phyloP scores from a whole-genome alignment of 1,139 yeast genomes.

The Debaryomyces fabryi region DNA sequence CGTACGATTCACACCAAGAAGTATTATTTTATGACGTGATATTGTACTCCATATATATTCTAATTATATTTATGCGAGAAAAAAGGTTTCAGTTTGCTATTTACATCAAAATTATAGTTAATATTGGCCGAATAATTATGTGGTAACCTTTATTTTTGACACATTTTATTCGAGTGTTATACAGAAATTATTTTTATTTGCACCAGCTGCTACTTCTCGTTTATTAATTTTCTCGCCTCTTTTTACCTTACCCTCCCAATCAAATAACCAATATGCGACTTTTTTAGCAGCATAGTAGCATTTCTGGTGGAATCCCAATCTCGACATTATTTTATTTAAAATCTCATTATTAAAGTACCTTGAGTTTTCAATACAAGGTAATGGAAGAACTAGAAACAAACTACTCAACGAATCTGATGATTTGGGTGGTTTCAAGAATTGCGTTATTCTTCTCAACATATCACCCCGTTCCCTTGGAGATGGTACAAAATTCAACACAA shows the following conservation, averaged over 20 bases:
- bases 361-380: conserved; percentile 83
- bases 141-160: not conserved
- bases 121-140: not conserved
- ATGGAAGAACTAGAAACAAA: conserved; percentile 80
- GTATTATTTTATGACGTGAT: not conserved
- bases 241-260: conserved; percentile 41
- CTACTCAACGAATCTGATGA: conserved; percentile 26
- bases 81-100: not conserved
- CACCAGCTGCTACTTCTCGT: conserved; percentile 53
- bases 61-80: not conserved
- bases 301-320: conserved; percentile 58
- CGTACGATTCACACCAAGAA: not conserved
- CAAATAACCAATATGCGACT: conserved; percentile 75
- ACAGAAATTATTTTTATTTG: conserved; percentile 65
- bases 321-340: conserved; percentile 50
- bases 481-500: conserved; percentile 88
- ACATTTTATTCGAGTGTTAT: conserved; percentile 28
- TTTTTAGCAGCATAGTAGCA: conserved; percentile 65
- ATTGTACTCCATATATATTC: not conserved
- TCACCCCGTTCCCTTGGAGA: conserved; percentile 69
- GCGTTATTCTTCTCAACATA: conserved; percentile 65
- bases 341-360: conserved; percentile 63
- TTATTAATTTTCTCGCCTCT: conserved; percentile 33
- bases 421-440: conserved; percentile 50
- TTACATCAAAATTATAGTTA: not conserved